phyloP scores from a whole-genome alignment of 164 flowering plant genomes.

The Pachysandra terminalis region DNA sequence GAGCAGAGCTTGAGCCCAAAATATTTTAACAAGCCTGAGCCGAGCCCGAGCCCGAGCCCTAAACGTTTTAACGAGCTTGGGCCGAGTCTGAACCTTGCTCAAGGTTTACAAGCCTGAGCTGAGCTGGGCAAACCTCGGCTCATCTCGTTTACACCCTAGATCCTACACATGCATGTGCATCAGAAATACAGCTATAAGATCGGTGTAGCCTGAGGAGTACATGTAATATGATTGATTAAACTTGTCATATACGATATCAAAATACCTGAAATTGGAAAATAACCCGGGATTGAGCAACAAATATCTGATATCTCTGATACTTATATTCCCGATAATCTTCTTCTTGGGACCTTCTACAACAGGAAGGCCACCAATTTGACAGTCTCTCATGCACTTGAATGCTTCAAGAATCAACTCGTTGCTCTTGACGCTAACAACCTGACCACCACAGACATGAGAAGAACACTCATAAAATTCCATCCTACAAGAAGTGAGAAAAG shows the following conservation, averaged over 20 bases:
- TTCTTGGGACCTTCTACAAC: slow-evolving; percentile 57
- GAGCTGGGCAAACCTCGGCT: too few species aligned
- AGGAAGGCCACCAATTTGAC: slow-evolving; percentile 88
- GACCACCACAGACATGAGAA: slow-evolving; percentile 4
- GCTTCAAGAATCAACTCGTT: slow-evolving; percentile 75
- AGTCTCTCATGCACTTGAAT: slow-evolving; percentile 84
- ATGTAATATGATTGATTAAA: not conserved
- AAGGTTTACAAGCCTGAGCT: too few species aligned
- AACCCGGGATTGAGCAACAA: slow-evolving; percentile 78
- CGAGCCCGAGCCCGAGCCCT: too few species aligned
- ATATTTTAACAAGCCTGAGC: too few species aligned
- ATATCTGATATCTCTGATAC: slow-evolving; percentile 80
- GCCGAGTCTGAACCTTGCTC: too few species aligned
- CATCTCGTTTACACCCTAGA: too few species aligned
- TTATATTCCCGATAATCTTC: slow-evolving; percentile 70
- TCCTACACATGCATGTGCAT: too few species aligned
- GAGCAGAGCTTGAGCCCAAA: too few species aligned
- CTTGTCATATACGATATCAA: not conserved
- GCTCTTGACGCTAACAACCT: slow-evolving; percentile 62
- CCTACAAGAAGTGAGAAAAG: not conserved
- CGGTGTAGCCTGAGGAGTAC: not conserved
- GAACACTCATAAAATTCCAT: not conserved
- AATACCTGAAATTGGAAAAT: slow-evolving; percentile 79
- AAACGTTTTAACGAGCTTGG: too few species aligned
- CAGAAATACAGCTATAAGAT: too few species aligned